Base-by-base conservation (phyloP, 2,329 filamentous ascomycete genomes). In the Ampelomyces quisqualis region DNA sequence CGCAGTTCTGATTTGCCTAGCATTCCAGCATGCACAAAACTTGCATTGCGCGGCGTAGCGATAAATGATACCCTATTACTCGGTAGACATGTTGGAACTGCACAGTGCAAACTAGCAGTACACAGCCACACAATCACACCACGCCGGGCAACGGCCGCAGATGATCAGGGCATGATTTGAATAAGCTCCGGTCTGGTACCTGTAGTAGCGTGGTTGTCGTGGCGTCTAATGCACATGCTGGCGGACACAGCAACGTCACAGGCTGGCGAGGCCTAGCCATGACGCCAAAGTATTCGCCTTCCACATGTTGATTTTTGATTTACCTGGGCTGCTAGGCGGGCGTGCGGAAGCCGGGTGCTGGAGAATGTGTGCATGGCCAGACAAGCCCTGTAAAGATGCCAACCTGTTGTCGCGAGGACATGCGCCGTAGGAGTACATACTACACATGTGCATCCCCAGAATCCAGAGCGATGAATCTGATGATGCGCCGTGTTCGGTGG, bases 221-320 rank as follows among this genome's bases (percentile, higher is more conserved):
- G 27, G 40, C 30, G 39, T 20, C 42, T 33, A 39, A 27, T 31
- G 28, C 22, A 17, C 14, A 18, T 33, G 34, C 23, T 17, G n/a
- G 26, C n/a, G 41, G 20, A 45, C 26, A 35, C 32, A 23, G n/a
- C 38, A 44, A 55, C 52, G 51, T 53, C 55, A 56, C 40, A 51
- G 26, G 34, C 35, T 26, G 31, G 15, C 36, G 33, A 38, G 34
- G 20, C 15, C 18, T 44, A 49, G 40, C 36, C 40, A 47, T 40
- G 37, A 43, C 49, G 47, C 53, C 47, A 49, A 45, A 31, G 28
- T 18, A 19, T 31, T 19, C 28, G 17, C 14, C 28, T 7, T n/a
- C n/a, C n/a, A n/a, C n/a, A n/a, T n/a, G n/a, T n/a, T n/a, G n/a
- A n/a, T n/a, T n/a, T n/a, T n/a, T n/a, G n/a, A n/a, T n/a, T n/a